Base-by-base conservation (phyloP, 345 rosid species). In the Populus euphratica region DNA sequence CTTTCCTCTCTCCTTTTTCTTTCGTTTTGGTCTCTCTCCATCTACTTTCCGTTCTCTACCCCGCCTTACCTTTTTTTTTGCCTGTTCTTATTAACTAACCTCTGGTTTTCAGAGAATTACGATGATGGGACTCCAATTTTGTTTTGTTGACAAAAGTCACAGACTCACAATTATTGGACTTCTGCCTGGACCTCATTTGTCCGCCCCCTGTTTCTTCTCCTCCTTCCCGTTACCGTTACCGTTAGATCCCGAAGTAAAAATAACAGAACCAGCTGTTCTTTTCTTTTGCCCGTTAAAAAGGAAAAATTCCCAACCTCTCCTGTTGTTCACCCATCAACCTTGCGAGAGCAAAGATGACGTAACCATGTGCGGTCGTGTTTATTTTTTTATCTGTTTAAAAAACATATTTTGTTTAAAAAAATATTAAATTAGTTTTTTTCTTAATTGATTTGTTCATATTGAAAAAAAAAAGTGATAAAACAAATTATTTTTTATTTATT, bases 11-110 rank as follows among this genome's bases (percentile, higher is more conserved):
- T 43, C 39, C 31, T 79, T 72, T 75, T 68, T 69, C 49, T 49
- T 47, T 12, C 69, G 27, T 20, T 25, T 23, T 65, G 21, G 64
- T 65, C 43, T 44, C 70, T 70, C 69, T 68, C 49, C 75, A 61
- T 76, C 72, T 65, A 65, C 87, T 83, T 86, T 83, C 86, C 87
- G 81, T 83, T 85, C 68, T 83, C 78, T 65, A 67, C 85, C 81
- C 81, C 80, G 69, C 72, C 36, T 27, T 27, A 0, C 5, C 56
- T 66, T 67, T 49, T 54, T n/a, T 44, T 16, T 77, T 43, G 12
- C n/a, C 20, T 69, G 20, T 13, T 21, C 43, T 47, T 68, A 54
- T 27, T 8, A 0, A 18, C 11, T 66, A 43, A 16, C 78, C 72
- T 66, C 16, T 18, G 8, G n/a, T 49, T 33, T 47, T 49, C 1